Evolutionary conservation across 305 asterid species (phyloP).

Genomic region (Nicotiana rustica): DNA sequence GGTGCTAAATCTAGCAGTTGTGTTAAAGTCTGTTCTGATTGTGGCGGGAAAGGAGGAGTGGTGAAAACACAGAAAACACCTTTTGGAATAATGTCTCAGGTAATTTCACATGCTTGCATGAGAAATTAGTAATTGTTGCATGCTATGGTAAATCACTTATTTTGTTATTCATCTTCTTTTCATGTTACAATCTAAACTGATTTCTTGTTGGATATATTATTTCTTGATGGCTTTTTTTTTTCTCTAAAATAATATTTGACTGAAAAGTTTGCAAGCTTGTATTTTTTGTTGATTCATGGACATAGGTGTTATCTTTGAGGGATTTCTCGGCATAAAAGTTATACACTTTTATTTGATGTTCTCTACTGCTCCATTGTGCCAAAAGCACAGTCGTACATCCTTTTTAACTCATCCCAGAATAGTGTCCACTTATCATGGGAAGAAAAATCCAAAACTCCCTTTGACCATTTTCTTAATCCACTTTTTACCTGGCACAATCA

Average conservation of each 20-base stretch:
- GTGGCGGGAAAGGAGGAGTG: conserved; percentile 89
- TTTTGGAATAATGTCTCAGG: conserved; percentile 95
- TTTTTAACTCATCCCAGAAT: conserved; percentile 10
- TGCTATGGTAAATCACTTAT: conserved; percentile 21
- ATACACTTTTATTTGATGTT: conserved; percentile 15
- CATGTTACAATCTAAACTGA: neutral
- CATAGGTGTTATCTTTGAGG: neutral
- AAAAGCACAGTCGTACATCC: neutral
- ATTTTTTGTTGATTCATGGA: conserved; percentile 1
- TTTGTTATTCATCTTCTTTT: neutral
- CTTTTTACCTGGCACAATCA: conserved; percentile 22
- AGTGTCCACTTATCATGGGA: conserved; percentile 19
- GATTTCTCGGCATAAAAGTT: neutral
- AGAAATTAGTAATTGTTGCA: conserved; percentile 33
- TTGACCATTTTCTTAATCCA: conserved; percentile 1
- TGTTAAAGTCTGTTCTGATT: conserved; percentile 66
- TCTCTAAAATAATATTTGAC: neutral
- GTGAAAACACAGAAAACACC: conserved; percentile 80
- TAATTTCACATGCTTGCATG: conserved; percentile 44
- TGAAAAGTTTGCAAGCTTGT: neutral
- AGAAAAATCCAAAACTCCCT: conserved; percentile 23
- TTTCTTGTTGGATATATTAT: neutral
- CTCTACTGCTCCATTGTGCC: neutral
- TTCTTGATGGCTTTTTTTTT: neutral
- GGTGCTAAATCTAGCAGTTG: conserved; percentile 82